These are phyloP conservation scores for Ophiostoma sp. DNA, from an alignment of 2,329 filamentous ascomycete species.

Conservation along the genomic window DNA sequence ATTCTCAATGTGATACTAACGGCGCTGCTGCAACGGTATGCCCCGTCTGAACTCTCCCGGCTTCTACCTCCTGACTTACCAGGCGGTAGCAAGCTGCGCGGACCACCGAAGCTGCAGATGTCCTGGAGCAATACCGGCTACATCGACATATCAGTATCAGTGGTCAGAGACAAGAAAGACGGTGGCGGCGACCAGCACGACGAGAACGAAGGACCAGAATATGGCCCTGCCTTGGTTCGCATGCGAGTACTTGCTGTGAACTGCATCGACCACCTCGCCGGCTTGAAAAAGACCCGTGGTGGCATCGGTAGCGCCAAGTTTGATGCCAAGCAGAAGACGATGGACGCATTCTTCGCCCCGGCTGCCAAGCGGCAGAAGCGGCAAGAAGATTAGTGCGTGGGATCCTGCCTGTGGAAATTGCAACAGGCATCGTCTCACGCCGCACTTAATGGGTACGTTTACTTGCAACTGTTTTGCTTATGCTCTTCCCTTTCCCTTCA, in stretches of 20 bases:
- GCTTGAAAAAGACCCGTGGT: conserved; percentile 71
- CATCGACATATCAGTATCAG: conserved; percentile 31
- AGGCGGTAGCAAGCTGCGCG: background rate
- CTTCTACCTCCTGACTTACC: conserved; percentile 20
- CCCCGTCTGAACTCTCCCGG: conserved; percentile 27
- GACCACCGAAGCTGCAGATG: conserved; percentile 30
- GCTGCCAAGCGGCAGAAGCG: conserved; percentile 46
- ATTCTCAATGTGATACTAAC: conserved; percentile 66
- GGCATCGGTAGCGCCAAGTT: conserved; percentile 74
- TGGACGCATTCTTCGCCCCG: conserved; percentile 66
- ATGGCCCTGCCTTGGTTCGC: background rate
- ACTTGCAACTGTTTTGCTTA: conserved; percentile 14
- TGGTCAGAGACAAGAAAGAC: background rate
- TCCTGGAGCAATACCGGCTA: conserved; percentile 53
- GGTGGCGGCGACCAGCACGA: background rate
- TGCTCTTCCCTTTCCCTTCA: conserved; percentile 20
- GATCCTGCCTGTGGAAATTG: conserved; percentile 24
- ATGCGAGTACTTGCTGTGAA: conserved; percentile 58
- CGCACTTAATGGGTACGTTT: conserved; percentile 35
- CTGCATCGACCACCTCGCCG: conserved; percentile 62
- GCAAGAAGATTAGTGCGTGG: conserved; percentile 4
- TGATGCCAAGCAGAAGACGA: conserved; percentile 68
- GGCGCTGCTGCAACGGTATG: conserved; percentile 53
- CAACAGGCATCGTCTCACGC: conserved; percentile 1
- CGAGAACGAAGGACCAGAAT: background rate